These are phyloP conservation scores for Candida ulmi DNA, from an alignment of 805 yeast species.

Conservation along the genomic window DNA sequence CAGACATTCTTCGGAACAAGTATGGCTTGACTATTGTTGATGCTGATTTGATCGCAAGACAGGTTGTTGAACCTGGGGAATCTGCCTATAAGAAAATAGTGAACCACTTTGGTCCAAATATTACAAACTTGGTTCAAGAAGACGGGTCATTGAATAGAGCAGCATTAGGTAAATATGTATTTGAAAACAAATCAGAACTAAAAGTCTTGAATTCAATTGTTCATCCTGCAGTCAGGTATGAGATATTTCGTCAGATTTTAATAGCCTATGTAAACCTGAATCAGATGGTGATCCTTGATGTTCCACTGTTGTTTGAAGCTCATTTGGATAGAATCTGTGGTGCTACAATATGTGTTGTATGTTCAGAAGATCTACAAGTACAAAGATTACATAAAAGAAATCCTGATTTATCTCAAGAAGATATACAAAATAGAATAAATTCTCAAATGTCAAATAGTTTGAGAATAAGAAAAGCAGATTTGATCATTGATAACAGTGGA, in stretches of 20 bases:
- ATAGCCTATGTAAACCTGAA: constrained; percentile 53
- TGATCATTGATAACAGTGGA: constrained; percentile 58
- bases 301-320: constrained; percentile 85
- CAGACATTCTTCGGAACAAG: constrained; percentile 46
- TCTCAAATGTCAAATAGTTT: constrained; percentile 69
- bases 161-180: constrained; percentile 73
- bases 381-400: constrained; percentile 63
- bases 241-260: constrained; percentile 53
- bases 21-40: constrained; percentile 63
- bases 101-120: constrained; percentile 45
- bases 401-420: constrained; percentile 55
- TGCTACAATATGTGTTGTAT: constrained; percentile 58
- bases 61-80: constrained; percentile 78
- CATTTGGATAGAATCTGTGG: constrained; percentile 71
- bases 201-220: constrained; percentile 63
- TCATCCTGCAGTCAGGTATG: constrained; percentile 76
- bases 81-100: constrained; percentile 66
- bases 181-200: constrained; percentile 58
- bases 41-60: constrained; percentile 86
- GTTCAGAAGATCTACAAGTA: constrained; percentile 53
- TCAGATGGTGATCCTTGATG: constrained; percentile 70
- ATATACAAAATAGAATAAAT: constrained; percentile 64
- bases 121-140: constrained; percentile 41
- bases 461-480: constrained; percentile 56
- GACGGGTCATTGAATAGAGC: constrained; percentile 52